Conservation (phyloP, 2,329 filamentous ascomycete genomes). For the Monosporascus sp. region DNA sequence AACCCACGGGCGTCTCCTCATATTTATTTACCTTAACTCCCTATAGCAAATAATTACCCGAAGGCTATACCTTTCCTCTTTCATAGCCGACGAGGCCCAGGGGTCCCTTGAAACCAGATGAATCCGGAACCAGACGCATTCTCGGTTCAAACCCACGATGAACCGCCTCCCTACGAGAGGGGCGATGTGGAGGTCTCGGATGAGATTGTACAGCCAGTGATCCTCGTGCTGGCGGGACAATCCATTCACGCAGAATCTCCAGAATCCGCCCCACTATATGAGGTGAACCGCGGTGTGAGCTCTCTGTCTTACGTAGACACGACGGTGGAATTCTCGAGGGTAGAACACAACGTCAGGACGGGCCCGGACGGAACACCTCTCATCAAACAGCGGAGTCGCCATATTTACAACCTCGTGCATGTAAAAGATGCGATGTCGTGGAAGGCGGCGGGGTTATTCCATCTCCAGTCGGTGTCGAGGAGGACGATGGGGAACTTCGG, state of each 20-base stretch:
- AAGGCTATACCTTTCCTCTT: too few species aligned
- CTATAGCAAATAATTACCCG: too few species aligned
- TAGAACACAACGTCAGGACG: slow-evolving; percentile 3
- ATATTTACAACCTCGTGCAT: slow-evolving; percentile 7
- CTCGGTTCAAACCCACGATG: too few species aligned
- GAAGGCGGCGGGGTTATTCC: not conserved
- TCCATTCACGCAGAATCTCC: slow-evolving; percentile 29
- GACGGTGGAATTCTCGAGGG: slow-evolving; percentile 6
- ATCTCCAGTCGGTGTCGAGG: slow-evolving; percentile 1
- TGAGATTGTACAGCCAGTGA: slow-evolving; percentile 7
- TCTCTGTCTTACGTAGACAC: slow-evolving; percentile 5
- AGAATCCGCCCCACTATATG: slow-evolving; percentile 27
- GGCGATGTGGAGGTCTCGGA: not conserved
- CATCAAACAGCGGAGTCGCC: not conserved
- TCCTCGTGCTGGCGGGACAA: slow-evolving; percentile 37
- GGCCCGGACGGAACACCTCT: not conserved
- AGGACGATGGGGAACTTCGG: slow-evolving; percentile 6
- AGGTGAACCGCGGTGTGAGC: slow-evolving; percentile 6
- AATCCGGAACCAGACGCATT: too few species aligned
- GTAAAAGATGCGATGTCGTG: not conserved
- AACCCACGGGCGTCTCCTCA: too few species aligned
- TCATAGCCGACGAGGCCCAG: too few species aligned
- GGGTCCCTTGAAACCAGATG: too few species aligned
- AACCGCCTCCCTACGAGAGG: too few species aligned
- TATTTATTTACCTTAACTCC: too few species aligned